phyloP scores from a whole-genome alignment of 2,329 filamentous ascomycete genomes.

The Paraphoma chrysanthemicola region DNA sequence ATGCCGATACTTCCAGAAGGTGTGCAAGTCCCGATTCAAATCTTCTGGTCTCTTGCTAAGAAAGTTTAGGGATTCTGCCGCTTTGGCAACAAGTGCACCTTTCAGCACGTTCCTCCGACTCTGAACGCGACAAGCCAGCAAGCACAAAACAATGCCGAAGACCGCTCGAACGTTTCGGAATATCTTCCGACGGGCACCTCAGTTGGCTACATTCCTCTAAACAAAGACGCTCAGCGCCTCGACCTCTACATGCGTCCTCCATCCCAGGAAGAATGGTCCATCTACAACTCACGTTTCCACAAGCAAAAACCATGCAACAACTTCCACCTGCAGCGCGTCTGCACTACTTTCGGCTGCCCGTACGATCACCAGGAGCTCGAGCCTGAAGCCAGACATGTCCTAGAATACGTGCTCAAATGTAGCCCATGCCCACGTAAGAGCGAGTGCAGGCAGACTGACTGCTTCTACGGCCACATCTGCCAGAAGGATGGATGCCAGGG shows the following conservation, averaged over 20 bases:
- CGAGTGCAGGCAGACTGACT: slow-evolving; percentile 52
- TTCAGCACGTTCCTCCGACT: slow-evolving; percentile 17
- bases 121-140: neutral
- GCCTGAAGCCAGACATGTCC: slow-evolving; percentile 47
- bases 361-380: slow-evolving; percentile 58
- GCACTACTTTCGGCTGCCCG: slow-evolving; percentile 42
- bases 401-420: slow-evolving; percentile 55
- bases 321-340: slow-evolving; percentile 53
- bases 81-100: slow-evolving; percentile 29
- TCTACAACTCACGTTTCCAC: slow-evolving; percentile 45
- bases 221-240: slow-evolving; percentile 56
- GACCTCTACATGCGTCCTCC: slow-evolving; percentile 53
- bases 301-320: slow-evolving; percentile 58
- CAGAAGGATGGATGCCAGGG: slow-evolving; percentile 40
- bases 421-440: slow-evolving; percentile 52
- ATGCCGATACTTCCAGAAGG: slow-evolving; percentile 37
- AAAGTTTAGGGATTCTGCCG: slow-evolving; percentile 26
- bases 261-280: slow-evolving; percentile 44
- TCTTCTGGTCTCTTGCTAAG: slow-evolving; percentile 2
- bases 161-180: slow-evolving; percentile 21
- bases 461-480: slow-evolving; percentile 57
- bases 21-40: neutral
- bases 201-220: slow-evolving; percentile 52
- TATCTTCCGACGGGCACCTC: slow-evolving; percentile 19
- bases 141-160: neutral